A percentile compares a stretch with the other conserved stretches of the same genome.
Evolutionary conservation across 108 stramenopile genomes (phyloP).

Genomic region (Seminavis robusta): DNA sequence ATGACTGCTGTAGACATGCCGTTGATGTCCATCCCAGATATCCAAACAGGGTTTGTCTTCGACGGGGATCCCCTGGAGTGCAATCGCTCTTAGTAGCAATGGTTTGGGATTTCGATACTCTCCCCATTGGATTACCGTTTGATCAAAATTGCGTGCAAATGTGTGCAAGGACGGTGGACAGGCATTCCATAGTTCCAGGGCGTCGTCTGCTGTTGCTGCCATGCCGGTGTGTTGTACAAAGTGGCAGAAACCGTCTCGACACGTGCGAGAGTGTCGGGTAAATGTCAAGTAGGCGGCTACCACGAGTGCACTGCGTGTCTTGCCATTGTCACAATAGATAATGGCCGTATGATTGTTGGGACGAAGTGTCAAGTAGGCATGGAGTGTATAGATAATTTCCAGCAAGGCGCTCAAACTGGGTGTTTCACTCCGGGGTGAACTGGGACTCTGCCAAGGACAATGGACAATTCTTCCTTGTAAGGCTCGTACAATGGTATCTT

Average conservation of each 20-base stretch:
- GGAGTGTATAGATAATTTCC: conserved; percentile 65
- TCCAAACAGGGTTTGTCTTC: conserved; percentile 88
- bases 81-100: conserved; percentile 59
- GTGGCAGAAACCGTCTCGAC: conserved; percentile 65
- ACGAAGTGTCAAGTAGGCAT: conserved; percentile 58
- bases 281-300: conserved; percentile 85
- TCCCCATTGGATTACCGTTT: conserved; percentile 28
- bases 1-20: conserved; percentile 37
- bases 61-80: conserved; percentile 86
- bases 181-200: conserved; percentile 7
- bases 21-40: conserved; percentile 60
- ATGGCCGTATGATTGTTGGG: conserved; percentile 46
- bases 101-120: conserved; percentile 61
- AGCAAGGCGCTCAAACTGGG: conserved; percentile 54
- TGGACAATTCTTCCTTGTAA: conserved; percentile 62
- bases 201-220: not conserved
- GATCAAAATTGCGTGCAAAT: conserved; percentile 85
- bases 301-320: conserved; percentile 86
- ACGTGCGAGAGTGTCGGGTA: conserved; percentile 22
- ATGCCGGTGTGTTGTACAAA: conserved; percentile 14
- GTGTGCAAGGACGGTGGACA: conserved; percentile 69
- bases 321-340: conserved; percentile 82
- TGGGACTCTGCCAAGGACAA: conserved; percentile 56
- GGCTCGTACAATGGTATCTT: conserved; percentile 48
- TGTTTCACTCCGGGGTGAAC: conserved; percentile 29